These are phyloP conservation scores for Glutinoglossum americanum DNA, from an alignment of 495 filamentous ascomycete species.

Conservation along the genomic window DNA sequence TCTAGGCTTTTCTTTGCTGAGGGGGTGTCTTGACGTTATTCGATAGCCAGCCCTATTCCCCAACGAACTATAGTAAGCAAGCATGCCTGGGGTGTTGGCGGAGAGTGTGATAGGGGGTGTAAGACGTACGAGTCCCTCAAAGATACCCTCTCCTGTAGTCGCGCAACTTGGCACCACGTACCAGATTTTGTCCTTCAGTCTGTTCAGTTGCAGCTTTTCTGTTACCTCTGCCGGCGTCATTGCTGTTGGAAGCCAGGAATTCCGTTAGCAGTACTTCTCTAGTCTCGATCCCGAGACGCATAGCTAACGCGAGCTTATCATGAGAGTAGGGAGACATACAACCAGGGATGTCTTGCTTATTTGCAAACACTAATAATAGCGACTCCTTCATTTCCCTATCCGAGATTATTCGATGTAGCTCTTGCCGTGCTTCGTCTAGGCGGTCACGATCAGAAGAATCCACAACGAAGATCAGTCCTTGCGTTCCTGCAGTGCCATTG, in stretches of 20 bases:
- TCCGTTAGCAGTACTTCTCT: neutral
- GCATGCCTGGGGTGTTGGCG: neutral
- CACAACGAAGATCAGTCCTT: conserved; percentile 94
- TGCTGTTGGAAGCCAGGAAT: conserved; percentile 25
- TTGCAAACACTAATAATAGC: conserved; percentile 82
- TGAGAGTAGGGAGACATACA: conserved; percentile 30
- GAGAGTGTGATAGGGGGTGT: neutral
- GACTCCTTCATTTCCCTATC: conserved; percentile 98
- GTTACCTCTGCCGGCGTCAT: conserved; percentile 75
- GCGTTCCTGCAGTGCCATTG: conserved; percentile 39
- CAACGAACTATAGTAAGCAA: neutral
- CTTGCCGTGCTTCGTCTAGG: conserved; percentile 73
- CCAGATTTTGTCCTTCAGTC: conserved; percentile 84
- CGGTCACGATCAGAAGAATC: conserved; percentile 73
- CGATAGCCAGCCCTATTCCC: conserved; percentile 56
- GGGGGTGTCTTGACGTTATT: conserved; percentile 56
- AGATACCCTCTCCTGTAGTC: conserved; percentile 78
- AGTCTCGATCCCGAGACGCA: neutral
- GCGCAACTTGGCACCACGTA: conserved; percentile 92
- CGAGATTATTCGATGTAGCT: conserved; percentile 87
- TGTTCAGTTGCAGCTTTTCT: conserved; percentile 59
- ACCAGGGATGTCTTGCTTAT: conserved; percentile 84
- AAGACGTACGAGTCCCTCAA: conserved; percentile 63
- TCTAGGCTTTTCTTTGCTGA: neutral
- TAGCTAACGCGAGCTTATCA: neutral